Evolutionary conservation across 2,329 filamentous ascomycete species (phyloP), one percentile per base, ranked within the genome.

Genomic region (Pseudocercospora musae): DNA sequence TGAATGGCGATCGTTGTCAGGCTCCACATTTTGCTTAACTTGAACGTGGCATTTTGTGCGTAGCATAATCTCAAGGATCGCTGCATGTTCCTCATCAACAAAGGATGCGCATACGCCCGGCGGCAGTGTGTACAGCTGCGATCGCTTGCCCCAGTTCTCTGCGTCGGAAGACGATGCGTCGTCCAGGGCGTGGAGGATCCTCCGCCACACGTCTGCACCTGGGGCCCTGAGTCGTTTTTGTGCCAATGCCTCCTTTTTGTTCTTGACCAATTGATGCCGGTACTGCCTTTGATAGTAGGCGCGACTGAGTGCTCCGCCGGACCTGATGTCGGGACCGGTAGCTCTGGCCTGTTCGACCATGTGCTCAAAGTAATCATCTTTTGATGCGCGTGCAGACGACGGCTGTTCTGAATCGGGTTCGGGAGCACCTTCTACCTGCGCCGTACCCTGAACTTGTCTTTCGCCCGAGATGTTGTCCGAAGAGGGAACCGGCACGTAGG

Each of bases 21-120:
- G 44, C 23, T 21, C 42, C 1, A 55, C 33, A 23, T 52, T 46
- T 11, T 57, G 37, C 33, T 53, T 10, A 1, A 69, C 54, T 42
- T 73, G 69, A 8, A 71, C 66, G 57, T 73, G 69, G 52, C 70
- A 69, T n/a, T 68, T 66, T 5, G 70, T 73, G n/a, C 70, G 68
- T 29, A 69, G 70, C 71, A 70, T 69, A 11, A 74, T 66, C 42
- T 74, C 72, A 23, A 71, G 60, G n/a, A 72, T 62, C 21, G 65
- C 64, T 7, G 63, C 46, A 13, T 60, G 60, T 2, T 62, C 59
- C 56, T 63, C 64, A 7, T 62, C 56, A n/a, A 56, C 58, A 55
- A 73, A 71, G 9, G 58, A 57, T 9, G 65, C 67, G 13, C 50
- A 44, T 20, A 64, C 57, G 7, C 65, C 66, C 3, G 58, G 44